Conservation (phyloP, 192 early-diverging fungal genomes). For the Geranomyces michiganensis region DNA sequence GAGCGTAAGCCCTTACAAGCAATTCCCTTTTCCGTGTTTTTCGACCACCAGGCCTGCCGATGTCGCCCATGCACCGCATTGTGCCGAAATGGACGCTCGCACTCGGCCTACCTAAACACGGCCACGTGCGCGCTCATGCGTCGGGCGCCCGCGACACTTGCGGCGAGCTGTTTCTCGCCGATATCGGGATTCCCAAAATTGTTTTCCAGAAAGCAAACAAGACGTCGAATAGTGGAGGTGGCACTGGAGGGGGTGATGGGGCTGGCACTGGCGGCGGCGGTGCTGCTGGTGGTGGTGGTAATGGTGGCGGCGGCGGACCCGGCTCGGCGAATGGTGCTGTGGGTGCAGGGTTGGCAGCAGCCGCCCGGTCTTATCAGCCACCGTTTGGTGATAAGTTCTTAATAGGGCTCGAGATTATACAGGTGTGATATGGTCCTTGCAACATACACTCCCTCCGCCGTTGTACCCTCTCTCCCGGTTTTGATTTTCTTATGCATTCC, state of each 20-base stretch:
- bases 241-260: too few relatives aligned
- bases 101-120: slow-evolving; percentile 71
- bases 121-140: slow-evolving; percentile 48
- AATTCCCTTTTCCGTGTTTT: too few relatives aligned
- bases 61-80: slow-evolving; percentile 58
- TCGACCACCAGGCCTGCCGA: slow-evolving; percentile 47
- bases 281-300: neutral
- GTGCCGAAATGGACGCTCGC: slow-evolving; percentile 78
- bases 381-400: slow-evolving; percentile 56
- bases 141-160: slow-evolving; percentile 44
- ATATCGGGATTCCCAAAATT: slow-evolving; percentile 70
- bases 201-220: slow-evolving; percentile 61
- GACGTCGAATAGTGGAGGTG: neutral
- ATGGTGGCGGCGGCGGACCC: slow-evolving; percentile 32
- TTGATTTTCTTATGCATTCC: too few relatives aligned
- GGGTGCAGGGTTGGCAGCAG: neutral
- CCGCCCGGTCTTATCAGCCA: slow-evolving; percentile 32
- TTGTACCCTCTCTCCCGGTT: too few relatives aligned
- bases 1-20: too few relatives aligned
- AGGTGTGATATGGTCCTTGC: too few relatives aligned
- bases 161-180: slow-evolving; percentile 77
- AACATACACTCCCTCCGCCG: too few relatives aligned
- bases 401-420: slow-evolving; percentile 38
- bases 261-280: too few relatives aligned
- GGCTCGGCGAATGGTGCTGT: too few relatives aligned